Evolutionary conservation across 305 asterid genomes (phyloP), one percentile per base, ranked within the genome.

Genomic region (Lippia alba): DNA sequence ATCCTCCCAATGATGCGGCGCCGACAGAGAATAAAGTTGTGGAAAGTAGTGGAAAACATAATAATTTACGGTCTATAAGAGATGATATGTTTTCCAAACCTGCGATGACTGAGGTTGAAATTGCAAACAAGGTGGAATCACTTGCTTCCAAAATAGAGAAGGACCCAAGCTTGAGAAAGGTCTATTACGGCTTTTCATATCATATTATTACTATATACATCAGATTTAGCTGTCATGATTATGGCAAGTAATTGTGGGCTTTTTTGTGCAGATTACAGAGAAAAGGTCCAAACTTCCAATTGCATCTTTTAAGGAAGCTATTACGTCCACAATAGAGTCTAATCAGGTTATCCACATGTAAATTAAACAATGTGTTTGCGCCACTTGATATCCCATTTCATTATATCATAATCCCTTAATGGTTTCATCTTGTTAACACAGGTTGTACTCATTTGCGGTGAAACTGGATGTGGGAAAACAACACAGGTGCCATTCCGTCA

Each of bases 401-500:
- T 49, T 60, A 45, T 56, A 36, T 61, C 55, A 51, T 19, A 36
- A 59, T 61, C 49, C 14, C 44, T 56, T 36, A 55, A 62, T 70
- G 40, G 53, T 40, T 44, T 53, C 70, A 49, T 78, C 75, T 68
- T 60, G 55, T 69, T 32, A 15, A 74, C 71, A 74, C 89, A 94
- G 99, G 98, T 92, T 15, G 95, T 94, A 72, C 96, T 94, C 68
- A 81, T 94, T 76, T 86, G 96, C 79, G 99, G 99, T 81, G 96
- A 92, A 89, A 94, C 99, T 75, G 99, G 99, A 71, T 94, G 99
- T 48, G 99, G 99, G 64, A 94, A 94, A 84, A 94, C 99, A 11
- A 94, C 99, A 20, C 98, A 94, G 99, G 98, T 92, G 61, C 54
- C 51, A 14, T 57, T 64, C 69, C 33, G 72, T 78, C 63, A 41